Conservation (phyloP, 225 moss, liverwort and hornwort species). For the Anthoceros angustus region DNA sequence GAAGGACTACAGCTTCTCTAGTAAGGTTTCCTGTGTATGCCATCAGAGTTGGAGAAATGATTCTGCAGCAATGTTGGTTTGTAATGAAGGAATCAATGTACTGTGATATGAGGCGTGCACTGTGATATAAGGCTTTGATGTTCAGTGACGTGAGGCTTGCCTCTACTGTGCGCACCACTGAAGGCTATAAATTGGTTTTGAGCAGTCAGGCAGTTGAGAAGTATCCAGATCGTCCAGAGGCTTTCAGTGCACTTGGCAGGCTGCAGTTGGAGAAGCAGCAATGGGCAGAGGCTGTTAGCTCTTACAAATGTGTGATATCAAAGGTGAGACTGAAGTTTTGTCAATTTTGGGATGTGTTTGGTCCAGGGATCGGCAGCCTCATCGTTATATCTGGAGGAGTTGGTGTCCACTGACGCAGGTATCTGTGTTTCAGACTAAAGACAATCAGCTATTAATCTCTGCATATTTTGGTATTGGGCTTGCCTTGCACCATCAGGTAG, state of each 20-base stretch:
- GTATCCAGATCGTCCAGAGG: not conserved
- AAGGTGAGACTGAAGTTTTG: not conserved
- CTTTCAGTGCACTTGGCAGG: not conserved
- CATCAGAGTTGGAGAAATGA: not conserved
- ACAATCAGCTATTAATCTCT: not conserved
- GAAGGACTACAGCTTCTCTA: not conserved
- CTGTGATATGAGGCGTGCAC: too few species aligned
- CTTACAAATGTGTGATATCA: not conserved
- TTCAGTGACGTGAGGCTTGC: too few species aligned
- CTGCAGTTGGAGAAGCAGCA: not conserved
- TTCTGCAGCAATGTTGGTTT: not conserved
- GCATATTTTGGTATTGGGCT: not conserved
- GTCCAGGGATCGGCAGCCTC: too few species aligned
- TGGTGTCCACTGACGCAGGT: not conserved
- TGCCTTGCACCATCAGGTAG: conserved; percentile 1
- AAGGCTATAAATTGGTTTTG: not conserved
- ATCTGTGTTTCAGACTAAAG: not conserved
- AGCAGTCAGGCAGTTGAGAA: not conserved
- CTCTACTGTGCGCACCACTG: too few species aligned
- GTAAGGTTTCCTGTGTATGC: not conserved
- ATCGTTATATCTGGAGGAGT: not conserved
- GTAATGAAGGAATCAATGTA: not conserved
- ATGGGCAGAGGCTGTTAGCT: not conserved
- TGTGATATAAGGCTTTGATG: too few species aligned
- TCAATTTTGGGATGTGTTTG: not conserved